Percentiles rank a stretch among this genome's conserved stretches.
Conservation (phyloP, 2,329 filamentous ascomycete species). For the Ophiostoma sp. region DNA sequence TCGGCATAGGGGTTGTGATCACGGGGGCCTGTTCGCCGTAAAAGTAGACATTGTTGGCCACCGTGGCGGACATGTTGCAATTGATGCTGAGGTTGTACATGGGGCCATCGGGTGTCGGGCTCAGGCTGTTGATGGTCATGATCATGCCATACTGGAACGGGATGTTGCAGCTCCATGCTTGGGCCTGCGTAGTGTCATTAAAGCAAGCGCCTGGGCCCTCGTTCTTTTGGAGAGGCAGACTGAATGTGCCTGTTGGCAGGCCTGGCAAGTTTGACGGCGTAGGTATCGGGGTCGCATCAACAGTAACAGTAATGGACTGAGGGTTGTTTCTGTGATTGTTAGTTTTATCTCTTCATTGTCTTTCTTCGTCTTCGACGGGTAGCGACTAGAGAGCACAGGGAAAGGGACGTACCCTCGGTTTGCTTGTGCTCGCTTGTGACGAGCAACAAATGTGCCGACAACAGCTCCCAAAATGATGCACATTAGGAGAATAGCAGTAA, state of each 20-base stretch:
- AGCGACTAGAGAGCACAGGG: neutral
- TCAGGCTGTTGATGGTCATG: conserved; percentile 37
- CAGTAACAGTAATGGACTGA: conserved; percentile 35
- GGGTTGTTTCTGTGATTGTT: neutral
- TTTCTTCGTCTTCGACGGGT: neutral
- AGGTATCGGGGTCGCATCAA: conserved; percentile 48
- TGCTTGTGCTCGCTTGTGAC: conserved; percentile 31
- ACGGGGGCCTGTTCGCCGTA: conserved; percentile 52
- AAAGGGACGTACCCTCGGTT: conserved; percentile 13
- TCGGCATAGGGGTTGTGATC: conserved; percentile 35
- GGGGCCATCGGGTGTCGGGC: conserved; percentile 29
- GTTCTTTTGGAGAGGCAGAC: conserved; percentile 49
- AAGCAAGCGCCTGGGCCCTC: conserved; percentile 53
- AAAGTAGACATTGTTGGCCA: conserved; percentile 38
- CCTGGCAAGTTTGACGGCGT: conserved; percentile 48
- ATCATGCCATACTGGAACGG: conserved; percentile 37
- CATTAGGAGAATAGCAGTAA: conserved; percentile 47
- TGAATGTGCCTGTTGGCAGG: conserved; percentile 51
- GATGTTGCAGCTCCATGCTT: conserved; percentile 60
- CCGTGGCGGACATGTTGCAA: conserved; percentile 36
- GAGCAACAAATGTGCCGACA: conserved; percentile 43
- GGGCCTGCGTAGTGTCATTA: conserved; percentile 47
- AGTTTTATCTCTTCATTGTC: conserved; percentile 1
- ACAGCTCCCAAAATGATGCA: conserved; percentile 54
- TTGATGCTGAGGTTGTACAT: conserved; percentile 40